Evolutionary conservation across 345 rosid species (phyloP).

Genomic region (Excoecaria cochinchinensis): DNA sequence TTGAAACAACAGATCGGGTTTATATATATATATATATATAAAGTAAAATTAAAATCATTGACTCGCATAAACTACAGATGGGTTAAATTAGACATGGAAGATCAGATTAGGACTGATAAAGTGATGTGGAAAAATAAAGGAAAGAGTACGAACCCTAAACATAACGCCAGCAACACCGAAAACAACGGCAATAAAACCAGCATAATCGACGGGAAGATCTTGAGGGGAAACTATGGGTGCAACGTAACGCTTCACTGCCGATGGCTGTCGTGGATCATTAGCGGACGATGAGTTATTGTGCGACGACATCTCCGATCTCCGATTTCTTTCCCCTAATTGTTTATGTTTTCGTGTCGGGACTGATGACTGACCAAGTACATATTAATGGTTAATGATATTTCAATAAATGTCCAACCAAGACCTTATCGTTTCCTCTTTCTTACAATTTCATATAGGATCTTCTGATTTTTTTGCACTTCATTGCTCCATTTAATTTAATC

Average conservation of each 20-base stretch:
- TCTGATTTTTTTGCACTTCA: too few relatives aligned
- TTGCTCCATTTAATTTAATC: too few relatives aligned
- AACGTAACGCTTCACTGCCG: constrained; percentile 66
- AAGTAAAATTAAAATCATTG: not conserved
- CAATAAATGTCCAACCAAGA: too few relatives aligned
- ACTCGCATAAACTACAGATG: not conserved
- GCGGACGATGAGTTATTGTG: constrained; percentile 43
- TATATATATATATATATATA: not conserved
- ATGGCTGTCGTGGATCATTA: constrained; percentile 89
- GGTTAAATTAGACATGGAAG: not conserved
- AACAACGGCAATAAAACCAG: constrained; percentile 89
- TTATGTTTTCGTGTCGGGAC: not conserved
- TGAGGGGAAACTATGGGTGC: constrained; percentile 51
- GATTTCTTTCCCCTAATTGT: not conserved
- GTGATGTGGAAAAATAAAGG: too few relatives aligned
- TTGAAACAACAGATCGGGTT: not conserved
- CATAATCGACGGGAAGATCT: constrained; percentile 93
- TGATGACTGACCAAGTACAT: not conserved
- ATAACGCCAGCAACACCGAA: constrained; percentile 89
- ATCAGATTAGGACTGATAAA: not conserved
- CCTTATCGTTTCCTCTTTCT: too few relatives aligned
- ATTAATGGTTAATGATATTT: not conserved
- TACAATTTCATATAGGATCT: too few relatives aligned
- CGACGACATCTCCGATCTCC: constrained; percentile 19
- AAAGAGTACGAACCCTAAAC: constrained; percentile 60